phyloP scores from a whole-genome alignment of 2,329 filamentous ascomycete genomes.

The Talaromyces marneffei region DNA sequence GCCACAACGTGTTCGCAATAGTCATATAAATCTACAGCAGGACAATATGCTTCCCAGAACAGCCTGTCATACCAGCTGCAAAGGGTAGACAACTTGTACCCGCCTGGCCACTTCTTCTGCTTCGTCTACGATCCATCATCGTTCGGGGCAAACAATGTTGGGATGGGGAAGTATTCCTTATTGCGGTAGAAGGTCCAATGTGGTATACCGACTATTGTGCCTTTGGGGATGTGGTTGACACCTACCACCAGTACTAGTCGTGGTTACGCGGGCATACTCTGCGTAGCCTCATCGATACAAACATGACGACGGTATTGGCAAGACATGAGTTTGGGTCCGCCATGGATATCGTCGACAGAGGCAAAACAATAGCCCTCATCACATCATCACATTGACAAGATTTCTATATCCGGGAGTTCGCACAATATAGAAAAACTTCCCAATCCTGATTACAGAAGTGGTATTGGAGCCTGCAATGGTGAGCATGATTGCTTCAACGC shows the following conservation, averaged over 20 bases:
- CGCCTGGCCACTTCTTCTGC: background rate
- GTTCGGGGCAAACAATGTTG: background rate
- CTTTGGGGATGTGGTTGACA: background rate
- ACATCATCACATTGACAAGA: background rate
- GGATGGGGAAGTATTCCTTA: background rate
- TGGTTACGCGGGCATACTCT: background rate
- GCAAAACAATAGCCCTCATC: background rate
- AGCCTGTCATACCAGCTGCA: background rate
- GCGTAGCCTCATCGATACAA: background rate
- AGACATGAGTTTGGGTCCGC: background rate
- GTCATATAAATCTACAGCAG: constrained; percentile 3
- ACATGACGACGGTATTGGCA: constrained; percentile 1
- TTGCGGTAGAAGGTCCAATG: background rate
- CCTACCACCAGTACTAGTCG: background rate
- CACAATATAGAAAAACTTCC: constrained; percentile 5
- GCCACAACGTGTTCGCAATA: background rate
- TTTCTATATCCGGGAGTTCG: background rate
- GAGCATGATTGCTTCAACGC: constrained; percentile 1
- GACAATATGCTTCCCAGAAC: background rate
- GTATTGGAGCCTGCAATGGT: constrained; percentile 9
- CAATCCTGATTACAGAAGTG: background rate
- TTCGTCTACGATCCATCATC: constrained; percentile 3
- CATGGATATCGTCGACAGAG: background rate
- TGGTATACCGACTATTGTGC: background rate
- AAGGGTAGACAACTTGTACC: background rate